A percentile compares a stretch with the other conserved stretches of the same genome.
Evolutionary conservation across 768 basidiomycete species (phyloP).

Genomic region (Mycena maculata): DNA sequence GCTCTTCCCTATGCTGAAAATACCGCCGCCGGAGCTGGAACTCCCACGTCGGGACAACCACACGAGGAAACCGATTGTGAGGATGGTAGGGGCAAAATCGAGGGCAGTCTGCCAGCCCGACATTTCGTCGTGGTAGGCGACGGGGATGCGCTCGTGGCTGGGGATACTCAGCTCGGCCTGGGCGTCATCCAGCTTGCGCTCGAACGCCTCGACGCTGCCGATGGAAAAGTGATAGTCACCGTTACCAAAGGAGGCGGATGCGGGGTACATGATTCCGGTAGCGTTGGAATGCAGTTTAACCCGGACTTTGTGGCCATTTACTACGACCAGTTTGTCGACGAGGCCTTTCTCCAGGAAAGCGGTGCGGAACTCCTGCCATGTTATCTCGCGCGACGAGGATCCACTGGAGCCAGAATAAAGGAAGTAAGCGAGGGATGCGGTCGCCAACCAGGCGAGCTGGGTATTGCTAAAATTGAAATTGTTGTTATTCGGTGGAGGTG

Average conservation of each 20-base stretch:
- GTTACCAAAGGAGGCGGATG: conserved; percentile 55
- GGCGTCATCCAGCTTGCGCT: conserved; percentile 93
- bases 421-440: conserved; percentile 70
- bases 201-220: conserved; percentile 96
- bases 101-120: conserved; percentile 84
- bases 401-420: conserved; percentile 70
- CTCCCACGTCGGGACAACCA: conserved; percentile 85
- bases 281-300: conserved; percentile 95
- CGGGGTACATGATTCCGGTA: conserved; percentile 80
- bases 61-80: conserved; percentile 90
- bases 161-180: conserved; percentile 94
- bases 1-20: conserved; percentile 98
- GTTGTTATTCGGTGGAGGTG: conserved; percentile 64
- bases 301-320: conserved; percentile 91
- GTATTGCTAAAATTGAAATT: conserved; percentile 68
- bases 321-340: conserved; percentile 92
- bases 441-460: conserved; percentile 61
- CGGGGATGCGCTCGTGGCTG: conserved; percentile 92
- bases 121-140: conserved; percentile 96
- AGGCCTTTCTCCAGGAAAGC: conserved; percentile 97
- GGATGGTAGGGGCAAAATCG: conserved; percentile 94
- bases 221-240: conserved; percentile 95
- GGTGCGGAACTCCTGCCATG: conserved; percentile 99
- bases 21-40: conserved; percentile 82
- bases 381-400: conserved; percentile 86